Evolutionary conservation across 2,329 filamentous ascomycete species (phyloP).

Genomic region (Diaporthe caulivora): DNA sequence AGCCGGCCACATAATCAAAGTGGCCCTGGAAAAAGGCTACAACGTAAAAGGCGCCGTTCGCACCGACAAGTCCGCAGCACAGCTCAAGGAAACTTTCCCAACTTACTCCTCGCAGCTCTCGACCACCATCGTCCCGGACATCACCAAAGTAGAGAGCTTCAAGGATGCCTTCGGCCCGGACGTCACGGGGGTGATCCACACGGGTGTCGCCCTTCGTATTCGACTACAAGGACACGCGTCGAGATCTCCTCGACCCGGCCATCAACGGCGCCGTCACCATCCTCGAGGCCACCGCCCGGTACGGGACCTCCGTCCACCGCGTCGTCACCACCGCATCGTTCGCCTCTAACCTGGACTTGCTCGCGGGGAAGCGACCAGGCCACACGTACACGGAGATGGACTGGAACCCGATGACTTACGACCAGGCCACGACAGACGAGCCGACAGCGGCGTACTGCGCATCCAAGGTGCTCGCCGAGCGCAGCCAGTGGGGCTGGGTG

Average conservation of each 20-base stretch:
- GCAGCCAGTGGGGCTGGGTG: conserved; percentile 52
- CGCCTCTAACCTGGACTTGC: conserved; percentile 58
- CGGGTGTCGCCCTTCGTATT: conserved; percentile 50
- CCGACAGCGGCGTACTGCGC: conserved; percentile 44
- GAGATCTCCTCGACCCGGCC: conserved; percentile 58
- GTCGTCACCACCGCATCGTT: conserved; percentile 66
- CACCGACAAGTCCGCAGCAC: conserved; percentile 7
- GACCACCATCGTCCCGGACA: conserved; percentile 51
- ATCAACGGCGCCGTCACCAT: conserved; percentile 55
- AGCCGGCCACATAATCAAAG: conserved; percentile 33
- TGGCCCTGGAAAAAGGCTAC: conserved; percentile 28
- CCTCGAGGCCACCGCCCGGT: conserved; percentile 51
- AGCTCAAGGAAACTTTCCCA: conserved; percentile 12
- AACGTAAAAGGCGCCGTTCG: conserved; percentile 22
- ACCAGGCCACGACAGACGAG: conserved; percentile 51
- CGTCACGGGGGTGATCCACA: conserved; percentile 55
- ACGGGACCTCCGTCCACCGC: conserved; percentile 51
- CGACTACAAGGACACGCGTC: conserved; percentile 51
- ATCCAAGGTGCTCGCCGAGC: conserved; percentile 50
- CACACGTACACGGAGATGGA: conserved; percentile 61
- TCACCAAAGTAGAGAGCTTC: conserved; percentile 52
- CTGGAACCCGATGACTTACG: conserved; percentile 61
- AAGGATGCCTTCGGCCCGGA: conserved; percentile 48
- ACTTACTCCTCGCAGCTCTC: conserved; percentile 44
- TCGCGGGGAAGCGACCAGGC: conserved; percentile 49